Base-by-base conservation (phyloP, 176 grass and related monocot genomes). In the Ampelocalamus luodianensis region DNA sequence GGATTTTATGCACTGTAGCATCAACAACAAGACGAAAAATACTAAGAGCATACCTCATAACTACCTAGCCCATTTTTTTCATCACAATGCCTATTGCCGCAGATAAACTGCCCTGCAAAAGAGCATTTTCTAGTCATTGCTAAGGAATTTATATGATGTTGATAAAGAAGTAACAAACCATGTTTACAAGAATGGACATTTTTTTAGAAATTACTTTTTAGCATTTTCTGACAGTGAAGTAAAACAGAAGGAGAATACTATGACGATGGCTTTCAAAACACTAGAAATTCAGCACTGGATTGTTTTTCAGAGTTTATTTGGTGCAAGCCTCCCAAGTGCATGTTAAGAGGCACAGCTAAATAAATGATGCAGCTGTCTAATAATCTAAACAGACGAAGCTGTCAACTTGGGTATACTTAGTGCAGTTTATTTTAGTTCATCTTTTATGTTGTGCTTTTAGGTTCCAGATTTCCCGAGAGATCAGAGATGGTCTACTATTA, bases 51-150 rank as follows among this genome's bases (percentile, higher is more conserved):
- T 95, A 89, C 96, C 91, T 98, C 96, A 64, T 98, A 98, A 82
- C 96, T 95, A 67, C 93, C 93, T 63, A 98, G 71, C 44, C 68
- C 88, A 53, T 89, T 70, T 71, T 85, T 95, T 45, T 89, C 91
- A 75, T 92, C 88, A 48, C 96, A 95, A 60, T 83, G 87, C 83
- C 68, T 94, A 63, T 91, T 95, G n/a, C 96, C 96, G 49, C 96
- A 98, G 62, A 98, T 85, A 85, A 98, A 98, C 36, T 98, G 96
- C 22, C 96, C 93, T 98, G 83, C 27, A 65, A 46, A 45, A 50
- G 39, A 58, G 24, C 43, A 54, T 23, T 65, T 34, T 24, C 71
- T 50, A 16, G 18, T 46, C 74, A 84, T 17, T 68, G 15, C 22
- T 38, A 20, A 72, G 65, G 44, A 81, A 46, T 34, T 56, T 32